Conservation (phyloP, 495 filamentous ascomycete genomes). For the Daldinia loculata region DNA sequence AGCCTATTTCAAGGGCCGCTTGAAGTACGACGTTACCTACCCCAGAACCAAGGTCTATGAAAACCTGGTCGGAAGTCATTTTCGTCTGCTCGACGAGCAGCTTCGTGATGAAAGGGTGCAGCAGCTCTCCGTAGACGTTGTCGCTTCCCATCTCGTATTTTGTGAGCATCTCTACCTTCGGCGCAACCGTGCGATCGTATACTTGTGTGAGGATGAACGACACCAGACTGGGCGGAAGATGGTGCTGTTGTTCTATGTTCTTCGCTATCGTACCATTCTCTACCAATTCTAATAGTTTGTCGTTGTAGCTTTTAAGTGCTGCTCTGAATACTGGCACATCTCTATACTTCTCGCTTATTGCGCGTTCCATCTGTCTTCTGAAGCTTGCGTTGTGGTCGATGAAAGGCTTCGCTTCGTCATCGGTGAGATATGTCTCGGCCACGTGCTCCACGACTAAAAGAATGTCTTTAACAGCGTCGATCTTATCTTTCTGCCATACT, state of each 20-base stretch:
- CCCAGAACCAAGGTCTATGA: conserved; percentile 93
- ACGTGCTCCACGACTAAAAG: conserved; percentile 78
- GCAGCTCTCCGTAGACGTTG: conserved; percentile 93
- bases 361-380: conserved; percentile 73
- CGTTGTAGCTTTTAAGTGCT: conserved; percentile 79
- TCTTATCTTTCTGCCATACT: conserved; percentile 79
- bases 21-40: conserved; percentile 96
- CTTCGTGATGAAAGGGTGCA: conserved; percentile 80
- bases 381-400: conserved; percentile 77
- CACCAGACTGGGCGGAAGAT: conserved; percentile 73
- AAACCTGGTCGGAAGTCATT: conserved; percentile 80
- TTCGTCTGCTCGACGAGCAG: conserved; percentile 79
- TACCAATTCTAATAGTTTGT: conserved; percentile 65
- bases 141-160: conserved; percentile 87
- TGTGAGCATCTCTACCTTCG: conserved; percentile 79
- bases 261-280: conserved; percentile 72
- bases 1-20: conserved; percentile 91
- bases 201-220: conserved; percentile 86
- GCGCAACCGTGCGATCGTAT: conserved; percentile 91
- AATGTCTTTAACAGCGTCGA: conserved; percentile 87
- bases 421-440: conserved; percentile 75
- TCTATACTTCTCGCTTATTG: conserved; percentile 66
- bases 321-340: conserved; percentile 73
- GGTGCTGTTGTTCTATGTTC: conserved; percentile 70
- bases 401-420: conserved; percentile 69